Evolutionary conservation across 2,329 filamentous ascomycete genomes (phyloP).

Genomic region (Fusarium haematococcum): DNA sequence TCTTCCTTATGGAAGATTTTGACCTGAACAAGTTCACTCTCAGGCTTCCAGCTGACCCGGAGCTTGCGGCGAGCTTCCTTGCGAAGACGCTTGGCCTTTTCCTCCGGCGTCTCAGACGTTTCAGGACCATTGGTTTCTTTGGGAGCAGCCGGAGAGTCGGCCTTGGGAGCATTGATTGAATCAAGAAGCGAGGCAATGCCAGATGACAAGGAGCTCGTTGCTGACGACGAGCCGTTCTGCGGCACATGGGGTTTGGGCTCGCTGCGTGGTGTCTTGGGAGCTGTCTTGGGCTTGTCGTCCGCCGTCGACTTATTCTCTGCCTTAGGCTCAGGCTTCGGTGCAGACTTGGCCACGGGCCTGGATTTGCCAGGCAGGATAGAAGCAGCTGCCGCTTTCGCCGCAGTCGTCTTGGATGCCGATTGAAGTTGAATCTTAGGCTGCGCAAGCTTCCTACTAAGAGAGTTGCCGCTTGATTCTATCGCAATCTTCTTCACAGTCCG

Average conservation of each 20-base stretch:
- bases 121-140: slow-evolving; percentile 64
- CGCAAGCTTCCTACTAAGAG: slow-evolving; percentile 55
- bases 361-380: slow-evolving; percentile 62
- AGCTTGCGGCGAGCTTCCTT: slow-evolving; percentile 79
- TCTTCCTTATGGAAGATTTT: slow-evolving; percentile 79
- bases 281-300: slow-evolving; percentile 49
- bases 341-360: slow-evolving; percentile 57
- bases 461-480: slow-evolving; percentile 52
- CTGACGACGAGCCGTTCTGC: slow-evolving; percentile 45
- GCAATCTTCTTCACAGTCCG: slow-evolving; percentile 58
- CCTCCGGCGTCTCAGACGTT: slow-evolving; percentile 73
- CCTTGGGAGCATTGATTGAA: slow-evolving; percentile 59
- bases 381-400: slow-evolving; percentile 47
- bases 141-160: slow-evolving; percentile 57
- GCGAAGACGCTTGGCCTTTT: slow-evolving; percentile 74
- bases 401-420: slow-evolving; percentile 44
- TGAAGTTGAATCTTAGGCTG: slow-evolving; percentile 50
- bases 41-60: slow-evolving; percentile 77
- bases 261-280: slow-evolving; percentile 42
- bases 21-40: slow-evolving; percentile 73
- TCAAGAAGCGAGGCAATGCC: slow-evolving; percentile 67
- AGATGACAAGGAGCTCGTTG: slow-evolving; percentile 54
- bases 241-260: slow-evolving; percentile 47
- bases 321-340: slow-evolving; percentile 51
- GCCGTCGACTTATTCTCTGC: slow-evolving; percentile 43